Base-by-base conservation (phyloP, 805 yeast species). In the Pichia nakasei region DNA sequence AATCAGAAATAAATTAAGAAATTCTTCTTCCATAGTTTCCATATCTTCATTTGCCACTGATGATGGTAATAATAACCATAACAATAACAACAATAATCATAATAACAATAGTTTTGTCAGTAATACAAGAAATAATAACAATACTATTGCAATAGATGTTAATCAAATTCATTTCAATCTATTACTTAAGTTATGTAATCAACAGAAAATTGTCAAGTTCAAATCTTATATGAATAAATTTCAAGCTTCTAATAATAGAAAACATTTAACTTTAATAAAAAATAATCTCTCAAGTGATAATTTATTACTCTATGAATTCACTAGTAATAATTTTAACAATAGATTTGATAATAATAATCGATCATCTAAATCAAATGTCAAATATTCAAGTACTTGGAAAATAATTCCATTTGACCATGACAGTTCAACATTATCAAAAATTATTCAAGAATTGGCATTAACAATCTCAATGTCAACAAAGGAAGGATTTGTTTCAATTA, bases 381-480 rank as follows among this genome's bases (percentile, higher is more conserved):
- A 52, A 15, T 59, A 62, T 5, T 42, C 59, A 27, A 59, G 59
- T 38, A 70, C 74, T 29, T 65, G 70, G 60, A 76, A 76, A 48
- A 55, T 77, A 17, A 66, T 75, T 42, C 80, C 82, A 9, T 75
- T 77, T 60, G 77, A 76, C 18, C 61, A 65, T 39, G 67, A 60
- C 19, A 62, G 58, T 29, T 52, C 55, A 31, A 57, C 66, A 2
- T 54, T 69, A 8, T 55, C 59, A 18, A 70, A 73, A 47, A 58
- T 71, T 9, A 58, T 69, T 31, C 76, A 72, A 49, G 80, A 76
- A 52, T 54, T 75, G 42, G 59, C 63, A 20, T 67, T 73, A 22
- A 67, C 73, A 7, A 57, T 64, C 52, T 57, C 63, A 19, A 52
- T 73, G 60, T 63, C 66, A 45, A 43, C 60, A 3, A 49, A 64